These are phyloP conservation scores for Nepenthes alata DNA, from an alignment of 179 eudicot genomes.

Conservation along the genomic window DNA sequence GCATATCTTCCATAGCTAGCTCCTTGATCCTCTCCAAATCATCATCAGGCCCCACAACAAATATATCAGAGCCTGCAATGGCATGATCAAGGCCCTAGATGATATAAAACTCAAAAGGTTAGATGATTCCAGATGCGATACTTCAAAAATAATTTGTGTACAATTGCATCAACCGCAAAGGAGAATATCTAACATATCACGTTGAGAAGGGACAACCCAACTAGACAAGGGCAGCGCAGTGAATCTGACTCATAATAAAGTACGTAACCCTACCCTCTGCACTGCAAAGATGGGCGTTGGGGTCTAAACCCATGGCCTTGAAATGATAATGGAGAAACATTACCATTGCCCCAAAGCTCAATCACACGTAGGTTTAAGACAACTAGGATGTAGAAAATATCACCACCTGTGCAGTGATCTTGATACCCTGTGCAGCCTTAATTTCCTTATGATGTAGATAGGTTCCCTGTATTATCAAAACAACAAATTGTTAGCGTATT, in stretches of 20 bases:
- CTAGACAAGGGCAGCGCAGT: too few relatives aligned
- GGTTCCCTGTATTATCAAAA: slow-evolving; percentile 44
- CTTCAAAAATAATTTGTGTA: background rate
- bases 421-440: slow-evolving; percentile 97
- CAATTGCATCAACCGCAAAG: background rate
- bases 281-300: too few relatives aligned
- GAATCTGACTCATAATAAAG: too few relatives aligned
- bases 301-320: background rate
- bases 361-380: too few relatives aligned
- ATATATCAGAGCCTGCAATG: slow-evolving; percentile 72
- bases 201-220: background rate
- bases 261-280: too few relatives aligned
- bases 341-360: too few relatives aligned
- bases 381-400: background rate
- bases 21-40: slow-evolving; percentile 60
- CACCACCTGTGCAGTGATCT: slow-evolving; percentile 84
- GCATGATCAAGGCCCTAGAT: slow-evolving; percentile 91
- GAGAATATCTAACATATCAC: background rate
- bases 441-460: slow-evolving; percentile 86
- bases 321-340: too few relatives aligned
- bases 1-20: slow-evolving; percentile 73
- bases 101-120: background rate
- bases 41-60: slow-evolving; percentile 82
- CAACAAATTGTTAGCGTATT: background rate
- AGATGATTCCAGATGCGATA: background rate